These are phyloP conservation scores for Penicillium sp. DNA, from an alignment of 2,329 filamentous ascomycete genomes.

Conservation along the genomic window DNA sequence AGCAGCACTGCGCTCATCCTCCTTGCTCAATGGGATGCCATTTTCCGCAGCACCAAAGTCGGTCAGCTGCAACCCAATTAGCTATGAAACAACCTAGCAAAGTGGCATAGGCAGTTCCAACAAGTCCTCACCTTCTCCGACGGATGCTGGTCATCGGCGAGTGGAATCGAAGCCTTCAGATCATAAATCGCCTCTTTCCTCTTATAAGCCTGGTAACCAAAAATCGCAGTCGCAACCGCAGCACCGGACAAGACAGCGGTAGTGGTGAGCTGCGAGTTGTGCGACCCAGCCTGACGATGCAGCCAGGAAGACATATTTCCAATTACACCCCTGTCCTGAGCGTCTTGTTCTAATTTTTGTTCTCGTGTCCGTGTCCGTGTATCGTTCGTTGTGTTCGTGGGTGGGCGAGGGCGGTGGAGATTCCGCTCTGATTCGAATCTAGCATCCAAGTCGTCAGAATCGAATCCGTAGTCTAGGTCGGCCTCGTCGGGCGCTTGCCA, in stretches of 20 bases:
- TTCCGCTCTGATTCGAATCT: slow-evolving; percentile 21
- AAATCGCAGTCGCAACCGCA: slow-evolving; percentile 52
- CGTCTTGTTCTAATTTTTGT: not conserved
- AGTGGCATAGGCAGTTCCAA: not conserved
- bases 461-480: slow-evolving; percentile 28
- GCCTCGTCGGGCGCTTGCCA: slow-evolving; percentile 20
- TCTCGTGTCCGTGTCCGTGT: slow-evolving; percentile 1
- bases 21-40: slow-evolving; percentile 40
- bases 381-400: slow-evolving; percentile 7
- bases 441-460: slow-evolving; percentile 26
- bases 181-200: slow-evolving; percentile 57
- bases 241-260: slow-evolving; percentile 46
- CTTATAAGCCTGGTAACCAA: slow-evolving; percentile 58
- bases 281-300: slow-evolving; percentile 43
- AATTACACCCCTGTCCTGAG: slow-evolving; percentile 12
- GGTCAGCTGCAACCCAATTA: slow-evolving; percentile 49
- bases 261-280: slow-evolving; percentile 44
- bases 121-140: slow-evolving; percentile 48
- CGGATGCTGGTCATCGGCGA: slow-evolving; percentile 52
- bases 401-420: slow-evolving; percentile 3
- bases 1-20: slow-evolving; percentile 60
- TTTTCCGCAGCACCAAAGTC: slow-evolving; percentile 48
- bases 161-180: slow-evolving; percentile 63
- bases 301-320: slow-evolving; percentile 47
- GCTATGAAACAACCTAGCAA: not conserved